phyloP scores from a whole-genome alignment of 441 rosid genomes.

The Populus trichocarpa region DNA sequence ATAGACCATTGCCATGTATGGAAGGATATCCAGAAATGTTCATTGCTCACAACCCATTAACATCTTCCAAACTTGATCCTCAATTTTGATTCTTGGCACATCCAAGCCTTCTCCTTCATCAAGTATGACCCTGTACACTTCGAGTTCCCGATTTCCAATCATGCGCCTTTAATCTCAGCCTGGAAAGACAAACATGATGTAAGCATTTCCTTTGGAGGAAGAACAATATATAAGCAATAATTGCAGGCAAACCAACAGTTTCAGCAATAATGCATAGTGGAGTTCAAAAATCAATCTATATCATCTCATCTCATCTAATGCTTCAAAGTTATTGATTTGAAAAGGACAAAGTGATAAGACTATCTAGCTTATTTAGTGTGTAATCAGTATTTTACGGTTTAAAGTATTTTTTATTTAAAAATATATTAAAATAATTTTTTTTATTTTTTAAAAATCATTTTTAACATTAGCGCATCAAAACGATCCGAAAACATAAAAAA shows the following conservation, averaged over 20 bases:
- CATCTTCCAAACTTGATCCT: constrained; percentile 65
- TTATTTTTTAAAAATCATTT: too few species aligned
- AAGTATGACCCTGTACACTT: constrained; percentile 76
- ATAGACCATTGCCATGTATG: too few species aligned
- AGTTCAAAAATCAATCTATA: constrained; percentile 4
- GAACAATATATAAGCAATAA: neutral
- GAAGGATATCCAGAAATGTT: too few species aligned
- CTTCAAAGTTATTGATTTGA: neutral
- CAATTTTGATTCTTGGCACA: constrained; percentile 45
- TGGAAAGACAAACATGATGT: constrained; percentile 14
- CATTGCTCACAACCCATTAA: too few species aligned
- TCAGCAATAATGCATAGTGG: neutral
- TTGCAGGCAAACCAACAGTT: neutral
- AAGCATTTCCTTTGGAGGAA: neutral
- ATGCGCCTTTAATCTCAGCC: constrained; percentile 81
- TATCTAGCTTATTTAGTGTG: neutral
- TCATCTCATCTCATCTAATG: neutral
- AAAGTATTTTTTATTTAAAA: too few species aligned
- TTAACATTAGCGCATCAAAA: too few species aligned
- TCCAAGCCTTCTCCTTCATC: constrained; percentile 65
- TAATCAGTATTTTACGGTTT: too few species aligned
- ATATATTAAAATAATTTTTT: too few species aligned
- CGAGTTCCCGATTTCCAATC: constrained; percentile 79
- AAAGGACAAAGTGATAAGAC: neutral
- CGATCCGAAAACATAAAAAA: too few species aligned